Percentiles rank a stretch among this genome's conserved stretches.
Evolutionary conservation across 2,329 filamentous ascomycete species (phyloP).

Genomic region (Xylaria digitata): DNA sequence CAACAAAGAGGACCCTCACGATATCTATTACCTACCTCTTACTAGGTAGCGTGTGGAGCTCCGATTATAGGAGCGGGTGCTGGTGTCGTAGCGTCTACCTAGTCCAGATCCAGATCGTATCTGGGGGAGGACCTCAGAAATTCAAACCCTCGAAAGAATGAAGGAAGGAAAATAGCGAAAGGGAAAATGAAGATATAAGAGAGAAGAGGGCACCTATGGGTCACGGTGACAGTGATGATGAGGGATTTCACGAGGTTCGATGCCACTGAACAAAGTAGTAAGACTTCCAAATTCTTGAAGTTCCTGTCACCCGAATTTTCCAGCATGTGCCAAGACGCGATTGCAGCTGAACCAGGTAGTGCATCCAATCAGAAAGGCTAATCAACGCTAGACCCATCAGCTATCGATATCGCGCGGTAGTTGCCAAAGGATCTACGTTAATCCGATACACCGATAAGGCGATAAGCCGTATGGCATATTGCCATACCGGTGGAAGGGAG

Average conservation of each 20-base stretch:
- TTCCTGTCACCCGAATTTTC: conserved; percentile 38
- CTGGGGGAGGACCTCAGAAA: conserved; percentile 40
- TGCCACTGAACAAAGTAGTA: conserved; percentile 28
- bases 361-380: conserved; percentile 31
- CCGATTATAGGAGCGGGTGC: conserved; percentile 43
- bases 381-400: conserved; percentile 26
- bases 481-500: conserved; percentile 6
- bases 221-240: conserved; percentile 30
- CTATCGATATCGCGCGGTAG: conserved; percentile 16
- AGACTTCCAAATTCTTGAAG: conserved; percentile 33
- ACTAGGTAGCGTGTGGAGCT: conserved; percentile 39
- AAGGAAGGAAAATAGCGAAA: conserved; percentile 9
- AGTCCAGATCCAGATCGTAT: conserved; percentile 20
- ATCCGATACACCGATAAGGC: conserved; percentile 10
- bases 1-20: conserved; percentile 32
- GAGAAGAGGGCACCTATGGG: conserved; percentile 9
- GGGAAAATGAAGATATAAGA: conserved; percentile 25
- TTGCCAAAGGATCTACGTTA: conserved; percentile 20
- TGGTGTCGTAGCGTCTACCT: conserved; percentile 15
- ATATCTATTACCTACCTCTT: conserved; percentile 20
- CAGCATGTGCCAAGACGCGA: conserved; percentile 26
- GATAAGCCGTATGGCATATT: conserved; percentile 28
- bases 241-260: conserved; percentile 32
- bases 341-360: conserved; percentile 30
- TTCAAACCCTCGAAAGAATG: conserved; percentile 25